Evolutionary conservation across 495 filamentous ascomycete genomes (phyloP).

Genomic region (Penicillium canescens): DNA sequence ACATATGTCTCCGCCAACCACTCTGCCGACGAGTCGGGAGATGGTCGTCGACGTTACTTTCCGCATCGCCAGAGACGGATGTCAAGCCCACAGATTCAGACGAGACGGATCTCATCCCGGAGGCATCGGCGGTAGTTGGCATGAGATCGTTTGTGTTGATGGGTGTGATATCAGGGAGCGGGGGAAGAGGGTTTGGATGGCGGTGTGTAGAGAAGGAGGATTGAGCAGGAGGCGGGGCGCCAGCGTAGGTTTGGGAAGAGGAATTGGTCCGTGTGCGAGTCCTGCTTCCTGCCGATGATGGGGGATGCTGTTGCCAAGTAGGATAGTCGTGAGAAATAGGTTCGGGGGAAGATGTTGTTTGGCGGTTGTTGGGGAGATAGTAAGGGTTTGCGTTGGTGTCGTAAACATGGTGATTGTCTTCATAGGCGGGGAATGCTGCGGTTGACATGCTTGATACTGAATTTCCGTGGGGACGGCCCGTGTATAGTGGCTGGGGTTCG

Average conservation of each 20-base stretch:
- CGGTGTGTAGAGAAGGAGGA: constrained; percentile 32
- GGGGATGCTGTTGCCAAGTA: neutral
- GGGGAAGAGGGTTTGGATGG: constrained; percentile 30
- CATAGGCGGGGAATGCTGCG: constrained; percentile 34
- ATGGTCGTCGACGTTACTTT: constrained; percentile 2
- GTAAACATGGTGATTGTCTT: constrained; percentile 29
- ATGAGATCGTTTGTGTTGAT: constrained; percentile 1
- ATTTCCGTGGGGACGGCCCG: constrained; percentile 22
- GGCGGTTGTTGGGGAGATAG: constrained; percentile 18
- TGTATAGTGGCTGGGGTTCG: constrained; percentile 20
- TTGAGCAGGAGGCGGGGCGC: constrained; percentile 23
- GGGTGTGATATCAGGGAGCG: constrained; percentile 26
- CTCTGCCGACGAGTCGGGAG: constrained; percentile 25
- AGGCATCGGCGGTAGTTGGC: neutral
- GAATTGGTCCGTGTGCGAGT: constrained; percentile 25
- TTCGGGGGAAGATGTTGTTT: constrained; percentile 15
- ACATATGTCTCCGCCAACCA: constrained; percentile 37
- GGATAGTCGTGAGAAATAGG: constrained; percentile 2
- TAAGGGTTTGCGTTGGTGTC: constrained; percentile 21
- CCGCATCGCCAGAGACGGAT: constrained; percentile 18
- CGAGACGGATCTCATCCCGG: constrained; percentile 19
- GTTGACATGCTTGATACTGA: constrained; percentile 36
- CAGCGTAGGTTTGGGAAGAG: constrained; percentile 12
- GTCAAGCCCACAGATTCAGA: constrained; percentile 20
- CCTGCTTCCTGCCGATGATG: neutral